These are phyloP conservation scores for Amaranthus tricolor DNA, from an alignment of 179 eudicot genomes.

Conservation along the genomic window DNA sequence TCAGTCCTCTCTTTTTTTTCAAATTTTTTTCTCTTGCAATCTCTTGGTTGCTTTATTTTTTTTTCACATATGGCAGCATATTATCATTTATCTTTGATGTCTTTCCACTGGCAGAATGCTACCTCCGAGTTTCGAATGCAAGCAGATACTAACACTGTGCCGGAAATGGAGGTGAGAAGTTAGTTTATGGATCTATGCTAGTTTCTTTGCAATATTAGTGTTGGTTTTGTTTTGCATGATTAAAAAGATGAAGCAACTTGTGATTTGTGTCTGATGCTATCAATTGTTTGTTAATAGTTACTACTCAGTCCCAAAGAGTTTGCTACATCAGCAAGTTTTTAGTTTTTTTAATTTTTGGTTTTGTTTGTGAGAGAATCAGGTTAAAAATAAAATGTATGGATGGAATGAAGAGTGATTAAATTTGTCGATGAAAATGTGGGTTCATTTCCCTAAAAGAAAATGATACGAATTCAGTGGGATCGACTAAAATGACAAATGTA, in stretches of 20 bases:
- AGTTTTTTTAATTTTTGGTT: too few species aligned
- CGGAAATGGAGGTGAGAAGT: conserved; percentile 52
- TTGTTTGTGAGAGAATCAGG: too few species aligned
- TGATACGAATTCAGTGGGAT: too few species aligned
- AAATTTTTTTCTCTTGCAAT: not conserved
- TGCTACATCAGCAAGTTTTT: too few species aligned
- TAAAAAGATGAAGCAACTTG: not conserved
- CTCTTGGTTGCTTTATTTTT: not conserved
- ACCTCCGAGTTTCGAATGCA: conserved; percentile 44
- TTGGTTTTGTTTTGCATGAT: not conserved
- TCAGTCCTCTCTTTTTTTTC: not conserved
- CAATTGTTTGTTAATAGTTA: not conserved
- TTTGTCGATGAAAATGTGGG: too few species aligned
- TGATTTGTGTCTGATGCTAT: not conserved
- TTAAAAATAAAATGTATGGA: too few species aligned
- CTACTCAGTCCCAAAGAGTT: too few species aligned
- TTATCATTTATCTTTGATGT: not conserved
- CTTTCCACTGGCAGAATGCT: conserved; percentile 38
- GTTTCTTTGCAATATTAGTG: not conserved
- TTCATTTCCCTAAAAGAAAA: too few species aligned
- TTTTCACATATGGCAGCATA: not conserved
- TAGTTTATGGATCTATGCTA: not conserved
- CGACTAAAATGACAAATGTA: too few species aligned
- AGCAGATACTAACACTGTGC: conserved; percentile 36
- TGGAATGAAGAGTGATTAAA: too few species aligned